These are phyloP conservation scores for Dactylellina haptotyla DNA, from an alignment of 2,329 filamentous ascomycete species.

Conservation along the genomic window DNA sequence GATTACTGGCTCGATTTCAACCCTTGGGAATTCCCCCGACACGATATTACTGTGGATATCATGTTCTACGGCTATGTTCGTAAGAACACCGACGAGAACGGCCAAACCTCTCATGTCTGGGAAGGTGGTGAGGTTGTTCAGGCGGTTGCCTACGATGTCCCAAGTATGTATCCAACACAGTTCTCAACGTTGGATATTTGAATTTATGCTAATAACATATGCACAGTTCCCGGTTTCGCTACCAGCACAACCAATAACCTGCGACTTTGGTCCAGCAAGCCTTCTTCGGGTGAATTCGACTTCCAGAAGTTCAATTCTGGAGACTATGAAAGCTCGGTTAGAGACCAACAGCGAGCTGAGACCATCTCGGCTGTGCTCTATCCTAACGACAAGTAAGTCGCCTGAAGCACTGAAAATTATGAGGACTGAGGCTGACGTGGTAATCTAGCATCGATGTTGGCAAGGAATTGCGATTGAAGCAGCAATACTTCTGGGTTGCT, in stretches of 20 bases:
- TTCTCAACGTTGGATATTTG: constrained; percentile 49
- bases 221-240: constrained; percentile 83
- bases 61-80: constrained; percentile 92
- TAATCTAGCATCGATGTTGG: constrained; percentile 83
- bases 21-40: constrained; percentile 96
- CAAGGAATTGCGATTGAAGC: constrained; percentile 96
- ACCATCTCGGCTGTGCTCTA: constrained; percentile 98
- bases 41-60: constrained; percentile 94
- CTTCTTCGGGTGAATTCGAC: constrained; percentile 95
- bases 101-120: constrained; percentile 80
- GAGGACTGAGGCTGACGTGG: neutral
- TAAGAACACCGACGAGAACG: constrained; percentile 78
- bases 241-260: constrained; percentile 96
- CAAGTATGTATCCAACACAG: constrained; percentile 59
- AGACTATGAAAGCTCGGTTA: constrained; percentile 96
- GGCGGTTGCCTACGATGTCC: constrained; percentile 90
- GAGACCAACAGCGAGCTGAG: constrained; percentile 98
- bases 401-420: neutral
- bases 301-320: constrained; percentile 99
- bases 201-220: constrained; percentile 3
- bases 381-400: constrained; percentile 76
- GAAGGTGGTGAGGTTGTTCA: constrained; percentile 92
- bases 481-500: constrained; percentile 99
- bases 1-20: constrained; percentile 99
- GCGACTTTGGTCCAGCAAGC: constrained; percentile 96